phyloP scores from a whole-genome alignment of 164 flowering plant species.

The Vitis rupestris region DNA sequence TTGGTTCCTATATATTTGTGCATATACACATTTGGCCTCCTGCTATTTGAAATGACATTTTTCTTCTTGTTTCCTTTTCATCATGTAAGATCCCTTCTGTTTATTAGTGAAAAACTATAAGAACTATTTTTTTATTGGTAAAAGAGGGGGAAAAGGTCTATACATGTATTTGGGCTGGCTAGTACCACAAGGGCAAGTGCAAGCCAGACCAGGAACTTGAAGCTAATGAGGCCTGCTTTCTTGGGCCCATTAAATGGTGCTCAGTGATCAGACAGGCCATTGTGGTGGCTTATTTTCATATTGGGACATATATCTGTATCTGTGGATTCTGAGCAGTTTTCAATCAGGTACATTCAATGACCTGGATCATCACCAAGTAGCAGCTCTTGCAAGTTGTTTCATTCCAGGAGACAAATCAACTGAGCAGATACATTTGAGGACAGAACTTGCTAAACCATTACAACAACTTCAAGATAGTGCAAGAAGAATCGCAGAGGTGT shows the following conservation, averaged over 20 bases:
- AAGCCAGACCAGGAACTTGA: not conserved
- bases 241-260: not conserved
- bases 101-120: too few species aligned
- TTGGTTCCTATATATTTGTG: too few species aligned
- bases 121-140: too few species aligned
- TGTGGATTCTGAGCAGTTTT: too few species aligned
- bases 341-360: conserved; percentile 86
- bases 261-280: too few species aligned
- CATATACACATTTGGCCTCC: too few species aligned
- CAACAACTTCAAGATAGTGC: conserved; percentile 98
- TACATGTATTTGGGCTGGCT: not conserved
- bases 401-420: conserved; percentile 88
- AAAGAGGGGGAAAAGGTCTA: not conserved
- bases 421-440: conserved; percentile 87
- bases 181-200: not conserved
- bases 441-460: conserved; percentile 86
- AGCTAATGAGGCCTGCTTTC: not conserved
- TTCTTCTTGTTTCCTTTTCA: too few species aligned
- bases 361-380: conserved; percentile 96
- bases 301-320: not conserved
- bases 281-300: too few species aligned
- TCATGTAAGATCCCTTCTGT: too few species aligned
- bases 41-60: too few species aligned
- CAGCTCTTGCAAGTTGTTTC: conserved; percentile 98
- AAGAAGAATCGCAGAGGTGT: conserved; percentile 92